Base-by-base conservation (phyloP, 768 basidiomycete species). In the Sarcomyxa edulis region DNA sequence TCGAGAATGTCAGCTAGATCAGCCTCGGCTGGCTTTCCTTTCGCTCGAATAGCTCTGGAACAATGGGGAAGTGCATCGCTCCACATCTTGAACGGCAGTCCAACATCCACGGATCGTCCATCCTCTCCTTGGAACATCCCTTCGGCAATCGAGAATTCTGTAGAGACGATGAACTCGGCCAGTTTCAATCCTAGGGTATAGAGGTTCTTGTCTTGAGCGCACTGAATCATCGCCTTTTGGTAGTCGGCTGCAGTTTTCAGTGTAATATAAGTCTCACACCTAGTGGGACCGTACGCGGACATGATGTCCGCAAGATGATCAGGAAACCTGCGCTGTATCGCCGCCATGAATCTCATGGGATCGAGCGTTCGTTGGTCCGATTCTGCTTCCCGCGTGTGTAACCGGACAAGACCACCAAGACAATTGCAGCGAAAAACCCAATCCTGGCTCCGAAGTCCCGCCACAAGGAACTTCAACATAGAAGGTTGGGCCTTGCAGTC, bases 1-100 rank as follows among this genome's bases (percentile, higher is more conserved):
- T 83, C 78, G 21, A 84, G 53, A 44, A 84, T 75, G 50, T 83
- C 79, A 0, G 81, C 81, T 10, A 64, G 47, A 51, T 82, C 77
- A 15, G 45, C 53, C 39, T 81, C 74, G 5, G 48, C 48, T 0
- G 65, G 50, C 9, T 53, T 56, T n/a, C 62, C 65, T 38, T 56
- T 61, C 24, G 51, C 58, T 7, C 78, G 70, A 26, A 83, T 69
- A 19, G 71, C 78, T 19, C 62, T 62, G 7, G 81, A 79, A 48
- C 78, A 79, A 14, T 66, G 58, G 4, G 81, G 79, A 5, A 84
- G 58, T 1, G 79, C 60, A 45, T 84, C 80, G 6, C 60, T 48
- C 72, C 73, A 85, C 58, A 64, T 65, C 19, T 43, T 68, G 59
- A 84, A 84, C 1, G 80, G 79, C 10, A 84, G 58, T 1, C 78